Percentiles rank a stretch among this genome's conserved stretches.
Conservation (phyloP, 2,329 filamentous ascomycete species). For the Balansia obtecta region DNA sequence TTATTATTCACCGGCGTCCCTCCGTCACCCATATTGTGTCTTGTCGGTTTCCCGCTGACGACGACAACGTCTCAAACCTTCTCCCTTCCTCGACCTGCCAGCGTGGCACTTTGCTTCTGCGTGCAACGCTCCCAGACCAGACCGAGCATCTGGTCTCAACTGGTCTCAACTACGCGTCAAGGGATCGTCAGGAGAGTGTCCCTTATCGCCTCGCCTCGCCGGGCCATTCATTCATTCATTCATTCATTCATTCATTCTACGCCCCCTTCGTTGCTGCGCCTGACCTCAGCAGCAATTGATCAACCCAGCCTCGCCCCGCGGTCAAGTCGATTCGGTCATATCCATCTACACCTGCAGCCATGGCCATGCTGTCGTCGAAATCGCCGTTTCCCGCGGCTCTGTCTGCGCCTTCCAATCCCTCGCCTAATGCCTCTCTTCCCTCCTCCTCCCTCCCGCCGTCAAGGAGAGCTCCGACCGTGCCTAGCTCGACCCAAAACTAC, state of each 20-base stretch:
- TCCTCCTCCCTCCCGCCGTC: constrained; percentile 37
- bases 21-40: background rate
- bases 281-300: background rate
- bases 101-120: background rate
- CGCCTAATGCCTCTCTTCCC: constrained; percentile 32
- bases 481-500: constrained; percentile 43
- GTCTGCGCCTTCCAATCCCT: constrained; percentile 29
- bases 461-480: constrained; percentile 37
- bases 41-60: constrained; percentile 2
- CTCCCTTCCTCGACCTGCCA: background rate
- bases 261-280: too few relatives aligned
- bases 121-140: background rate
- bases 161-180: background rate
- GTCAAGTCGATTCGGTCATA: background rate
- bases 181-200: too few relatives aligned
- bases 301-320: too few relatives aligned
- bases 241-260: too few relatives aligned
- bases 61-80: constrained; percentile 2
- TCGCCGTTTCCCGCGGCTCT: constrained; percentile 50
- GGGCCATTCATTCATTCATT: too few relatives aligned
- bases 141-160: background rate
- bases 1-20: constrained; percentile 4
- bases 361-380: constrained; percentile 73
- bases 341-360: constrained; percentile 18
- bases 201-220: too few relatives aligned